A percentile compares a stretch with the other conserved stretches of the same genome.
Conservation (phyloP, 805 yeast genomes). For the Wickerhamomyces tratensis region DNA sequence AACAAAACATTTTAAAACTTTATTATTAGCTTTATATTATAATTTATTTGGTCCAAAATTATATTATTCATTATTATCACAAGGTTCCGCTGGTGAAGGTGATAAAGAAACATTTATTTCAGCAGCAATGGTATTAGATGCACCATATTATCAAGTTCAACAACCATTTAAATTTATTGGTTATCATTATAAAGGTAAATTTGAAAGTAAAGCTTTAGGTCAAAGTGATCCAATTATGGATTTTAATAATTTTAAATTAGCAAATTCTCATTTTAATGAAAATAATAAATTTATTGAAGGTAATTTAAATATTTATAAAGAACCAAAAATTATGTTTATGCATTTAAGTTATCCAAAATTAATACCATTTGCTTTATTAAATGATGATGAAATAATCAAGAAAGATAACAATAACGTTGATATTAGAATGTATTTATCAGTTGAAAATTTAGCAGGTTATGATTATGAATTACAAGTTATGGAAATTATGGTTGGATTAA, state of each 20-base stretch:
- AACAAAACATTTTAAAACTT: constrained; percentile 39
- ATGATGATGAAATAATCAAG: constrained; percentile 18
- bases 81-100: constrained; percentile 68
- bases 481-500: constrained; percentile 26
- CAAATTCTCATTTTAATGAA: constrained; percentile 11
- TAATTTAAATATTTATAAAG: constrained; percentile 5
- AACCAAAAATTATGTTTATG: constrained; percentile 31
- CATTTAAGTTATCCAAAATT: constrained; percentile 54
- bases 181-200: constrained; percentile 12
- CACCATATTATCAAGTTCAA: constrained; percentile 37
- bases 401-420: constrained; percentile 14
- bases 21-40: constrained; percentile 46
- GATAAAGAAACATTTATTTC: constrained; percentile 62
- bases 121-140: constrained; percentile 41
- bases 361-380: constrained; percentile 20
- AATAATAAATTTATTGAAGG: constrained; percentile 7
- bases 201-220: constrained; percentile 31
- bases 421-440: constrained; percentile 22
- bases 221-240: constrained; percentile 29
- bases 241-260: constrained; percentile 12
- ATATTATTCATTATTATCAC: constrained; percentile 54
- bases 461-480: constrained; percentile 31
- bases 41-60: constrained; percentile 50
- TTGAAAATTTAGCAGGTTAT: constrained; percentile 19
- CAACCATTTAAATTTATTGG: constrained; percentile 27